Base-by-base conservation (phyloP, 129 eudicot genomes). In the Logfia minima region DNA sequence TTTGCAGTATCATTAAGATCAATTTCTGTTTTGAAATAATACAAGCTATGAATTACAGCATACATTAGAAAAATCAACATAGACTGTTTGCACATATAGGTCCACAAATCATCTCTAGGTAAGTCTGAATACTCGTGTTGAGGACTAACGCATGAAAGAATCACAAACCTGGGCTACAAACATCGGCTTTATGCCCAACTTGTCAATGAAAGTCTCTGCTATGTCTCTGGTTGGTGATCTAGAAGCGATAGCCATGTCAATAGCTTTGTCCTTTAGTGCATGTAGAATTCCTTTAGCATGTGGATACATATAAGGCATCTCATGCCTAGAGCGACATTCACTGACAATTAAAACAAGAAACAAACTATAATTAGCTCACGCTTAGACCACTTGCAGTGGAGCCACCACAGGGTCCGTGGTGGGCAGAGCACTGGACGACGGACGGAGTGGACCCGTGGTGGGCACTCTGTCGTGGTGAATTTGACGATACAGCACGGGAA, bases 221-320 rank as follows among this genome's bases (percentile, higher is more conserved):
- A 89, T 89, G 84, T 93, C 98, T 26, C 91, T 83, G 75, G 98
- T 85, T 60, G 98, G 98, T 58, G 98, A 93, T 86, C 98, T 93
- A 29, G 98, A 93, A 60, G 98, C 98, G 71, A 93, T 86, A 66
- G 97, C 97, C 83, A 93, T 72, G 82, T 85, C 84, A 78, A 90
- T 84, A 64, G 96, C 98, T 79, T 89, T 93, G 70, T 88, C 96
- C 75, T 86, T 89, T 23, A 93, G 87, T 21, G 98, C 96, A 80
- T 81, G 48, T 75, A 93, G 85, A 53, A 93, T 89, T 19, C 89
- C 93, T 71, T 90, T 88, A 60, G 87, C 96, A 72, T 93, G 93
- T 16, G 96, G 98, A 81, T 93, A 93, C 90, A 93, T 37, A 11
- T 84, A 87, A 9, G 98, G 98, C 85, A 76, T 93, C 64, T 90